Evolutionary conservation across 108 stramenopile species (phyloP), one percentile per base, ranked within the genome.

Genomic region (Cyclotella atomus): DNA sequence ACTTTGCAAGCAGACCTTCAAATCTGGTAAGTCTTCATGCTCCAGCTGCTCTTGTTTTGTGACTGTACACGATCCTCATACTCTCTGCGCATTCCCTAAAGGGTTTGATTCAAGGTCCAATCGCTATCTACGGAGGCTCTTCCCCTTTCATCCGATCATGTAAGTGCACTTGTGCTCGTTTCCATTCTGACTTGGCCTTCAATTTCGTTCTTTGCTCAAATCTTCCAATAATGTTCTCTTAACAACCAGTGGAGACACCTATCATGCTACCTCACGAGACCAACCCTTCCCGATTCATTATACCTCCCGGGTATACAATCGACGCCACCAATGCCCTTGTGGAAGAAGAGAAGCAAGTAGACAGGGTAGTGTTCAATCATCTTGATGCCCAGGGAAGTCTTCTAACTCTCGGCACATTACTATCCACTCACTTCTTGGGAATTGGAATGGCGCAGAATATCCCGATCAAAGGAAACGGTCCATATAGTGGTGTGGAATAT

Each of bases 1-100:
- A 60, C 35, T 80, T 80, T 34, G 61, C 79, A 29, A 66, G 65
- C 10, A 64, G 73, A 55, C 79, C 79, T 52, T 73, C 79, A 17
- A 52, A 71, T 68, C 33, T 80, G 35, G 62, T 50, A 53, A 53
- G 50, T 2, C 66, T 41, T 12, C 38, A 41, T 7, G 38, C 9
- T 9, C 38, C 38, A 9, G 9, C 12, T 9, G 12, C 12, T 12
- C n/a, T n/a, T n/a, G n/a, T n/a, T n/a, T n/a, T n/a, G n/a, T n/a
- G n/a, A n/a, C n/a, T n/a, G n/a, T n/a, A n/a, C n/a, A n/a, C n/a
- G n/a, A n/a, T n/a, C n/a, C n/a, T n/a, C n/a, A n/a, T n/a, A n/a
- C n/a, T n/a, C n/a, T n/a, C n/a, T n/a, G n/a, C n/a, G n/a, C n/a
- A n/a, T n/a, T n/a, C n/a, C n/a, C n/a, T n/a, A n/a, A n/a, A n/a